These are phyloP conservation scores for Ulmus americana DNA, from an alignment of 331 rosid species.

Conservation along the genomic window DNA sequence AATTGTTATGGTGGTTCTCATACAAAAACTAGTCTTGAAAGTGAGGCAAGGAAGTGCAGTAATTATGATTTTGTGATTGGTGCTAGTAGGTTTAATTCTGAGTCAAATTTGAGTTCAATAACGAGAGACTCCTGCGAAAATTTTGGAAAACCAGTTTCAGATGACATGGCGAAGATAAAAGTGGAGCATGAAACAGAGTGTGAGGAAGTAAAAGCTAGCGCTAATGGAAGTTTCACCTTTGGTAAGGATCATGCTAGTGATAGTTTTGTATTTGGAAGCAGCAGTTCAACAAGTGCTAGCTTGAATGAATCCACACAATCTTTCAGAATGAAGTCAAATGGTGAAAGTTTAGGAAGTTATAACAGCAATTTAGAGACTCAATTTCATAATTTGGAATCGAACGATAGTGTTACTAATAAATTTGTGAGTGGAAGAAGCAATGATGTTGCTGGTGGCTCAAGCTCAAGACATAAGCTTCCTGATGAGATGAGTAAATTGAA, in stretches of 20 bases:
- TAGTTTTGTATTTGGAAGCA: slow-evolving; percentile 29
- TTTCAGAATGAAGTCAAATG: slow-evolving; percentile 1
- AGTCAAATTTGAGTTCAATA: slow-evolving; percentile 3
- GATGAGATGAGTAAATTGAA: slow-evolving; percentile 61
- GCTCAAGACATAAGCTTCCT: slow-evolving; percentile 32
- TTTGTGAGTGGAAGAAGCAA: slow-evolving; percentile 20
- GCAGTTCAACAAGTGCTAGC: slow-evolving; percentile 5
- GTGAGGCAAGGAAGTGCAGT: slow-evolving; percentile 11
- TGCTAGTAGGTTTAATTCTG: slow-evolving; percentile 14
- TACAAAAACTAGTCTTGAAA: slow-evolving; percentile 6
- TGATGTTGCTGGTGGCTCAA: slow-evolving; percentile 13
- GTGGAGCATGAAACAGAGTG: slow-evolving; percentile 14
- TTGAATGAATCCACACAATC: slow-evolving; percentile 10
- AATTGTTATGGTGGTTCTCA: slow-evolving; percentile 4
- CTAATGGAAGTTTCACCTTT: slow-evolving; percentile 4
- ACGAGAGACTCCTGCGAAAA: slow-evolving; percentile 6
- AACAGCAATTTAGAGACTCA: slow-evolving; percentile 6
- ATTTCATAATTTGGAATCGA: slow-evolving; percentile 15
- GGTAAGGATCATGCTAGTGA: slow-evolving; percentile 13
- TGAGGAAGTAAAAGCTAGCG: slow-evolving; percentile 15
- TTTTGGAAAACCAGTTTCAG: slow-evolving; percentile 17
- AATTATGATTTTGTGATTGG: slow-evolving; percentile 21
- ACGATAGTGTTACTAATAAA: slow-evolving; percentile 17
- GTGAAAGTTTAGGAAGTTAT: slow-evolving; percentile 11
- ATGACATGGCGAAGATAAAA: slow-evolving; percentile 14